A percentile compares a stretch with the other conserved stretches of the same genome.
Conservation (phyloP, 2,329 filamentous ascomycete species). For the Trichoderma atroviride region DNA sequence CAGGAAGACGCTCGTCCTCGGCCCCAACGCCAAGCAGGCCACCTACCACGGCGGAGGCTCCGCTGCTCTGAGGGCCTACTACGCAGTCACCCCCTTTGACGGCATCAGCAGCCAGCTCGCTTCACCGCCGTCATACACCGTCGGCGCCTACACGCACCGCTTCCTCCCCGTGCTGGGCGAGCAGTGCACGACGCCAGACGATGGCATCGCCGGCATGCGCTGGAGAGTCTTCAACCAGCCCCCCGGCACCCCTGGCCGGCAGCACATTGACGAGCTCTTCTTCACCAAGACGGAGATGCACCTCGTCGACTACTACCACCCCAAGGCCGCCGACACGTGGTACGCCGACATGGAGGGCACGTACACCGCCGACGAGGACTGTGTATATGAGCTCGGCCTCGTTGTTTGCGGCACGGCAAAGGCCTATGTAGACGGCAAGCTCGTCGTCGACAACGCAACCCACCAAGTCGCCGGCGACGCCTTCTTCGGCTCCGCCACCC, state of each 20-base stretch:
- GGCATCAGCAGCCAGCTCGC: conserved; percentile 63
- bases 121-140: conserved; percentile 52
- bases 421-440: conserved; percentile 62
- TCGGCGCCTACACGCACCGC: conserved; percentile 67
- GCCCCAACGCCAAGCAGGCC: conserved; percentile 59
- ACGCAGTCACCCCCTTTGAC: conserved; percentile 72
- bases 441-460: conserved; percentile 67
- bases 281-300: conserved; percentile 53
- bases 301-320: conserved; percentile 55
- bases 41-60: conserved; percentile 68
- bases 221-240: conserved; percentile 66
- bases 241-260: conserved; percentile 49
- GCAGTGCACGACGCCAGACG: conserved; percentile 52
- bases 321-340: conserved; percentile 57
- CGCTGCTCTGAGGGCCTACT: conserved; percentile 62
- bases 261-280: conserved; percentile 54
- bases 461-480: conserved; percentile 63
- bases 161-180: conserved; percentile 62
- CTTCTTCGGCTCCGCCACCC: conserved; percentile 67
- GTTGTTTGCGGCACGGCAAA: conserved; percentile 68
- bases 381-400: conserved; percentile 66
- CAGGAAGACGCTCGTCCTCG: conserved; percentile 61
- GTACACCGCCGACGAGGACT: conserved; percentile 62
- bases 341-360: conserved; percentile 64
- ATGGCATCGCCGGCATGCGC: conserved; percentile 60